Conservation (phyloP, 164 flowering plant species). For the Santalum album region DNA sequence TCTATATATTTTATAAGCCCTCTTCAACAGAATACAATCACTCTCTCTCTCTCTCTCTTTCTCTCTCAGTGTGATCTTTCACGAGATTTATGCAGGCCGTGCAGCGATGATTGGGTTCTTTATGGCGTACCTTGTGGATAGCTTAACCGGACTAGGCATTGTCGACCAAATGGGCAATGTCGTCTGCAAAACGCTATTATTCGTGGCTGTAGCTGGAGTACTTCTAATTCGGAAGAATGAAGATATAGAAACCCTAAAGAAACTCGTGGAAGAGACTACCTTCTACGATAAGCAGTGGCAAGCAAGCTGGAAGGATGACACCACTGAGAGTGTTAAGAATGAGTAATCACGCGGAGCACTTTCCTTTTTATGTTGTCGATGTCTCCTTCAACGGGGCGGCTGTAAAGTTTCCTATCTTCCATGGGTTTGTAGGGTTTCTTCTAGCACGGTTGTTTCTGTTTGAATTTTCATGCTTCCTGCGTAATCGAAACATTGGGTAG, state of each 20-base stretch:
- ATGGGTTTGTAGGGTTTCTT: too few species aligned
- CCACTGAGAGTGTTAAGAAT: constrained; percentile 22
- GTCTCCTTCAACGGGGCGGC: too few species aligned
- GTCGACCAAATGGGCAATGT: constrained; percentile 98
- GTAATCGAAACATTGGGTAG: too few species aligned
- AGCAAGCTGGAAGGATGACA: constrained; percentile 93
- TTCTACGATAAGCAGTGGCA: constrained; percentile 99
- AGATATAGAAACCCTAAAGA: constrained; percentile 74
- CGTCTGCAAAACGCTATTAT: constrained; percentile 87
- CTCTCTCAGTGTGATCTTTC: too few species aligned
- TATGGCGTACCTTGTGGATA: constrained; percentile 94
- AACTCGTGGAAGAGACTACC: constrained; percentile 76
- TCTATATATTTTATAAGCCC: too few species aligned
- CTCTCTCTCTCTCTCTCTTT: too few species aligned
- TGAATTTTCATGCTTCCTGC: too few species aligned
- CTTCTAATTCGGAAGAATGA: constrained; percentile 89
- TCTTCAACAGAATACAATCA: too few species aligned
- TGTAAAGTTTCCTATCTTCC: too few species aligned
- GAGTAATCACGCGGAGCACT: too few species aligned
- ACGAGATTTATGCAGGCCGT: constrained; percentile 50
- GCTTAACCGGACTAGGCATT: constrained; percentile 92
- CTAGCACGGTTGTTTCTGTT: too few species aligned
- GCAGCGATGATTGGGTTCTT: constrained; percentile 99
- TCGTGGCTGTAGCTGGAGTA: constrained; percentile 78
- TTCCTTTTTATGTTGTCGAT: too few species aligned